Evolutionary conservation across 495 filamentous ascomycete genomes (phyloP), one percentile per base, ranked within the genome.

Genomic region (Thozetella sp.): DNA sequence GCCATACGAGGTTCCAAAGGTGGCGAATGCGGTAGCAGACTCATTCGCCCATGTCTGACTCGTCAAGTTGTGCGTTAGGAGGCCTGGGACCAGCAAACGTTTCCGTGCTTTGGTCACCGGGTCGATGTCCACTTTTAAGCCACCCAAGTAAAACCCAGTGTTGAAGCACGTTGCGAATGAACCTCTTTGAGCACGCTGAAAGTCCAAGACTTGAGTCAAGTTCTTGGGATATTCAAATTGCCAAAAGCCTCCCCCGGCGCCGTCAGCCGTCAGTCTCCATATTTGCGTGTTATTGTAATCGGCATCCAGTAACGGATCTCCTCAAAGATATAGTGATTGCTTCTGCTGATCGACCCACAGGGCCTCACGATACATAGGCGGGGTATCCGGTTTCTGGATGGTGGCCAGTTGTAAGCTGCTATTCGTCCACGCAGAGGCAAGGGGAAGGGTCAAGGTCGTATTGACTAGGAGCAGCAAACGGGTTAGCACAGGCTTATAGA

Each of bases 201-300:
- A 4, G 9, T 19, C n/a, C 3, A n/a, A 10, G 9, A 20, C n/a
- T 48, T 48, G 43, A 15, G 43, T 3, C 10, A 4, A 4, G n/a
- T 4, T n/a, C 6, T 37, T 15, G 30, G 15, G 30, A 48, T 48
- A 10, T 4, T 48, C 43, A 48, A 48, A 48, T n/a, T 48, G 43
- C 43, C 43, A 48, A 20, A 48, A 48, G n/a, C 43, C 43, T 4
- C 43, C 43, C n/a, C 43, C 43, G 3, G 43, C 6, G 10, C 43
- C 43, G 43, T 48, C n/a, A 10, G 43, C n/a, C 20, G 43, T 48
- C n/a, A 48, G n/a, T n/a, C 43, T 48, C 43, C 43, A 48, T 48
- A 48, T 13, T 4, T 10, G 6, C 4, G 3, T 13, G 43, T 48
- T 11, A 20, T 48, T n/a, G 30, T 15, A 10, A 48, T 15, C n/a